These are phyloP conservation scores for Phaeosphaeria sp. DNA, from an alignment of 2,329 filamentous ascomycete species.

Conservation along the genomic window DNA sequence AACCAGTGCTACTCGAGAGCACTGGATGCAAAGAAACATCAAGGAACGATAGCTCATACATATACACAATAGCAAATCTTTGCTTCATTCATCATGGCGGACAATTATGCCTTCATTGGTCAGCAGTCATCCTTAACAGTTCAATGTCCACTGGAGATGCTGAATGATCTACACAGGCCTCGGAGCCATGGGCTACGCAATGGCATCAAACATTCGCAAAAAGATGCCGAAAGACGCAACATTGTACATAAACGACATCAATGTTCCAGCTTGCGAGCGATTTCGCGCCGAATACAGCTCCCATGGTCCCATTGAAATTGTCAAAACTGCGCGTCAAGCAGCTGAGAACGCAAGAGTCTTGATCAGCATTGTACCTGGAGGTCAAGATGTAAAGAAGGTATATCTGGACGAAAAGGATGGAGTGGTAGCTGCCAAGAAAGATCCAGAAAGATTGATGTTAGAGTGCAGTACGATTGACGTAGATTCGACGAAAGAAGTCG, in stretches of 20 bases:
- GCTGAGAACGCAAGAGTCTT: constrained; percentile 34
- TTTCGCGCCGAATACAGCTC: constrained; percentile 29
- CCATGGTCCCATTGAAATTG: constrained; percentile 31
- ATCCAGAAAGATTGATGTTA: constrained; percentile 30
- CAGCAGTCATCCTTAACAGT: background rate
- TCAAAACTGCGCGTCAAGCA: constrained; percentile 34
- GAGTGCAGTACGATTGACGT: constrained; percentile 46
- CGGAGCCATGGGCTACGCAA: constrained; percentile 45
- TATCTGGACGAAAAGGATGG: constrained; percentile 35
- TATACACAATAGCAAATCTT: background rate
- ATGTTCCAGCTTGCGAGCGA: constrained; percentile 25
- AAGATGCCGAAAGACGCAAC: constrained; percentile 28
- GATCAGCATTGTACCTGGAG: constrained; percentile 38
- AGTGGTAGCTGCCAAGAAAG: constrained; percentile 27
- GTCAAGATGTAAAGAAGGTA: constrained; percentile 36
- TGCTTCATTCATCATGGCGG: constrained; percentile 21
- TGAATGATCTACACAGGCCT: constrained; percentile 27
- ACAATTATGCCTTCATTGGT: constrained; percentile 40
- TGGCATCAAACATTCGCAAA: constrained; percentile 39
- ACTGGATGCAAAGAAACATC: background rate
- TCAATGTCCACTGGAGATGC: background rate
- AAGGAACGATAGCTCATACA: background rate
- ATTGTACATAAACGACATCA: constrained; percentile 41
- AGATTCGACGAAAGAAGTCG: constrained; percentile 33
- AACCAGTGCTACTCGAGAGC: background rate